phyloP scores from a whole-genome alignment of 176 grass and related monocot species.

The Ampelocalamus luodianensis region DNA sequence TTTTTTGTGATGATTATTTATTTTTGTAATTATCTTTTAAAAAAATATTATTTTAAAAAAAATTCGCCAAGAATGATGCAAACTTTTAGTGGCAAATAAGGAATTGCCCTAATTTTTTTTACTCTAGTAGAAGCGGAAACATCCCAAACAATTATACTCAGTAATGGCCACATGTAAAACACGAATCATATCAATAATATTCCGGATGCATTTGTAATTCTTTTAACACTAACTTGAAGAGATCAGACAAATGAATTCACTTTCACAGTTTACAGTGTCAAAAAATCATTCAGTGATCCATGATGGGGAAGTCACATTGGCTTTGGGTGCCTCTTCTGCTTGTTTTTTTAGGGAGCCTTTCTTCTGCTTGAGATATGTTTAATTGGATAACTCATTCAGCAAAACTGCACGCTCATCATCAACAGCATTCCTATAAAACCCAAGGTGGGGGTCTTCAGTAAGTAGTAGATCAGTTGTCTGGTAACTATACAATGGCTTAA shows the following conservation, averaged over 20 bases:
- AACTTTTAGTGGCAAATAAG: too few species aligned
- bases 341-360: not conserved
- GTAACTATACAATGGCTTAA: not conserved
- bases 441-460: not conserved
- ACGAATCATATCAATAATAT: not conserved
- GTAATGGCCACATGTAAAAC: not conserved
- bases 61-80: too few species aligned
- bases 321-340: not conserved
- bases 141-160: too few species aligned
- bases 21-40: too few species aligned
- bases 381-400: not conserved
- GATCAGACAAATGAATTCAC: not conserved
- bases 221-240: not conserved
- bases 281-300: not conserved
- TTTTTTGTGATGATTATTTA: too few species aligned
- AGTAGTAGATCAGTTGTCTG: not conserved
- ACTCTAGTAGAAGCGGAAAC: too few species aligned
- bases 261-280: not conserved
- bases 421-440: slow-evolving; percentile 1
- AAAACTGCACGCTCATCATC: not conserved
- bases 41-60: too few species aligned
- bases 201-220: not conserved
- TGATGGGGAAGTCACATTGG: not conserved
- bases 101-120: too few species aligned
- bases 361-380: not conserved